A percentile compares a stretch with the other conserved stretches of the same genome.
phyloP scores from a whole-genome alignment of 495 filamentous ascomycete genomes.

The Daldinia vernicosa region DNA sequence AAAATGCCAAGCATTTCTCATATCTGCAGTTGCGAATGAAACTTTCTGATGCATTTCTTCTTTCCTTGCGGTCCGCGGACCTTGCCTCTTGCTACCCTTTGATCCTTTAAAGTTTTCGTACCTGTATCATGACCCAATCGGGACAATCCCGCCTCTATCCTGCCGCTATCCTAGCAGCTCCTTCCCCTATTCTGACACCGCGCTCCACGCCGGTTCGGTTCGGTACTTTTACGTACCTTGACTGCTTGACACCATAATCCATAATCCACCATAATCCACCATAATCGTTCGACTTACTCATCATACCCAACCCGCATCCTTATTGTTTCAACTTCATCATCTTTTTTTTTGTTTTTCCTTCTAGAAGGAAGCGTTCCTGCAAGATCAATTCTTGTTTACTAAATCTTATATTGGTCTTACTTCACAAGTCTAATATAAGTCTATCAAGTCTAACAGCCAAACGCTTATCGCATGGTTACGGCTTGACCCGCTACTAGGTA shows the following conservation, averaged over 20 bases:
- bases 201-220: not conserved
- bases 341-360: conserved; percentile 1
- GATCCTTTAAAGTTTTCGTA: conserved; percentile 28
- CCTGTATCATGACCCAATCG: conserved; percentile 31
- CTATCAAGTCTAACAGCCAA: not conserved
- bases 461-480: no score
- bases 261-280: no score
- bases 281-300: conserved; percentile 22
- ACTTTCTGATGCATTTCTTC: conserved; percentile 25
- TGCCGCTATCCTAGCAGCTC: conserved; percentile 14
- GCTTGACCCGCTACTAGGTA: not conserved
- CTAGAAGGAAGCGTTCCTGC: not conserved
- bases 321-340: conserved; percentile 7
- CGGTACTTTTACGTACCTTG: not conserved
- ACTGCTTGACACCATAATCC: no score
- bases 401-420: not conserved
- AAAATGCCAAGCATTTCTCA: conserved; percentile 38
- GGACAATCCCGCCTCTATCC: conserved; percentile 19
- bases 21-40: conserved; percentile 34
- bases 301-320: conserved; percentile 1
- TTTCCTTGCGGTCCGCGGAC: conserved; percentile 2
- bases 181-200: conserved; percentile 23
- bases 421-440: not conserved
- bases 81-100: conserved; percentile 18
- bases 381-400: not conserved